Conservation (phyloP, 768 basidiomycete genomes). For the Termitomyces sp. region DNA sequence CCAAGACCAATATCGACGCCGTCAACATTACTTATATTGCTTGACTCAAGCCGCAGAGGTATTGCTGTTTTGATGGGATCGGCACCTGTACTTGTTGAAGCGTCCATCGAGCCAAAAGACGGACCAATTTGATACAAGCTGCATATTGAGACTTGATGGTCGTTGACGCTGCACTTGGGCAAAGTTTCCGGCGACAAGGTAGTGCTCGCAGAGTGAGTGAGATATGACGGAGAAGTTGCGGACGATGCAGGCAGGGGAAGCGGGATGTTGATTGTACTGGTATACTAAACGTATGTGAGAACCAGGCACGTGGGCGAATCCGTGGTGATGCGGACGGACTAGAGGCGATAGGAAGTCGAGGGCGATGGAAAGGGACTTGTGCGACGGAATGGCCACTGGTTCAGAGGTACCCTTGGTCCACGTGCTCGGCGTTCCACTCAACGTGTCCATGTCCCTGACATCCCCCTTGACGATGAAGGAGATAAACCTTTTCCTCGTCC, state of each 20-base stretch:
- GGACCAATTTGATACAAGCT: slow-evolving; percentile 56
- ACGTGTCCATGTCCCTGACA: slow-evolving; percentile 56
- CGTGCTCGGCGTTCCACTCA: too few species aligned
- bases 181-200: slow-evolving; percentile 6
- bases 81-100: slow-evolving; percentile 51
- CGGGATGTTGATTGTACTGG: slow-evolving; percentile 67
- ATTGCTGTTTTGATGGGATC: slow-evolving; percentile 62
- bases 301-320: slow-evolving; percentile 75
- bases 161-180: too few species aligned
- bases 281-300: slow-evolving; percentile 74
- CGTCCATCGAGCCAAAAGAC: slow-evolving; percentile 54
- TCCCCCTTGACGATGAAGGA: slow-evolving; percentile 62
- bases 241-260: slow-evolving; percentile 44
- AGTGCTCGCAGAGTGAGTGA: too few species aligned
- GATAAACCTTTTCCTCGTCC: slow-evolving; percentile 41
- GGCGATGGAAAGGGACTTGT: slow-evolving; percentile 34
- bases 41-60: slow-evolving; percentile 60
- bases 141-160: slow-evolving; percentile 49
- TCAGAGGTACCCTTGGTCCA: slow-evolving; percentile 23
- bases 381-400: slow-evolving; percentile 48
- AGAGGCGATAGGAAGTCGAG: not conserved
- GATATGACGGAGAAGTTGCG: slow-evolving; percentile 11
- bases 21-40: slow-evolving; percentile 51
- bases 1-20: slow-evolving; percentile 76
- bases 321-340: slow-evolving; percentile 27